Base-by-base conservation (phyloP, 176 grass and related monocot species). In the Chrysopogon serrulatus region DNA sequence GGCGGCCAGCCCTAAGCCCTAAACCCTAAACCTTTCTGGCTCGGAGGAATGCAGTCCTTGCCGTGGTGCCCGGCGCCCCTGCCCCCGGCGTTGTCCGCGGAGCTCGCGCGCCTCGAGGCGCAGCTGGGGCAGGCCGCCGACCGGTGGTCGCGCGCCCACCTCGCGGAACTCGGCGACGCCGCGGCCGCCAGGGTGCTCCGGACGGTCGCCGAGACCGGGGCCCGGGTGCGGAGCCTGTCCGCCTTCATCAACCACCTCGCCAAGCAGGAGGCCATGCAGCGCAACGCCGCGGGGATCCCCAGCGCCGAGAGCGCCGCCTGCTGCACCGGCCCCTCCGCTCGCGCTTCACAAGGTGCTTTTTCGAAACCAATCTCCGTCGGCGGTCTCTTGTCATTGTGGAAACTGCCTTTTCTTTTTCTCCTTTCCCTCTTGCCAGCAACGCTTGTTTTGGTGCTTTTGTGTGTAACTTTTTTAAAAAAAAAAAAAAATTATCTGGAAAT, bases 111-210 rank as follows among this genome's bases (percentile, higher is more conserved):
- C 48, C 47, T 87, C 4, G 78, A 76, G 71, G 48, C 2, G 28
- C 49, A 39, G 30, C 37, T 81, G 30, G 35, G 45, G 5, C 86
- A 76, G 61, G 2, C 0, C 23, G 60, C 79, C 23, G 30, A 23
- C 79, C 1, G 27, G 15, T 37, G 24, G 2, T 37, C 86, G 79
- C 49, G 86, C 23, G 34, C 17, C 8, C 17, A 7, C 15, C 79
- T 82, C 27, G 79, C 71, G 10, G 23, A 43, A 11, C 70, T 87
- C 71, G 79, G 62, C 62, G 71, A 76, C 21, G 8, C 48, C 4
- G 61, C 37, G 21, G 85, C 79, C 23, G 21, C 39, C 79, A 39
- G 63, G 60, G 86, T 82, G 79, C 86, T 87, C 28, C 79, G 79
- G 4, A 13, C 5, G 48, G 30, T 87, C n/a, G 61, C 10, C 37